Evolutionary conservation across 805 yeast species (phyloP).

Genomic region (Barnettozyma sucrosica): DNA sequence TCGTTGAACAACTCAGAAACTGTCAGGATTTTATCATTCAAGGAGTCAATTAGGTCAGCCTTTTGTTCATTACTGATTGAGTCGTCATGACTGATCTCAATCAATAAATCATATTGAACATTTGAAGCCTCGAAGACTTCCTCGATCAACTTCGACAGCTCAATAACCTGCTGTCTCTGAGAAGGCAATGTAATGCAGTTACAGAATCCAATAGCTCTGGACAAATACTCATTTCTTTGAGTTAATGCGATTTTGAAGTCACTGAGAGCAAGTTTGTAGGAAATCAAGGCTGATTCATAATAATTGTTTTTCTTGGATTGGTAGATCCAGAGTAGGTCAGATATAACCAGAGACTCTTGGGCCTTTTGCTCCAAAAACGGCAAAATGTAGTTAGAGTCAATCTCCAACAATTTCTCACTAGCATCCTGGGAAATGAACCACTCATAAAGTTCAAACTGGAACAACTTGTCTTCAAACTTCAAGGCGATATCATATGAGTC

Average conservation of each 20-base stretch:
- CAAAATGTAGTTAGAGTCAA: conserved; percentile 76
- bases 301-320: conserved; percentile 77
- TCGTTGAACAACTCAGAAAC: conserved; percentile 79
- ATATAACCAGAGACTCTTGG: conserved; percentile 58
- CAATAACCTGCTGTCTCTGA: conserved; percentile 69
- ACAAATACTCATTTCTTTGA: conserved; percentile 78
- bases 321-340: conserved; percentile 83
- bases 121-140: conserved; percentile 84
- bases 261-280: conserved; percentile 68
- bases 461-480: conserved; percentile 69
- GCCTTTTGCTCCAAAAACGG: conserved; percentile 71
- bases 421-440: conserved; percentile 82
- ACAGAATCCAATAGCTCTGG: conserved; percentile 91
- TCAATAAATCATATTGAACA: conserved; percentile 54
- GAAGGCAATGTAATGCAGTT: conserved; percentile 76
- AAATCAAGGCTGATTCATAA: conserved; percentile 77
- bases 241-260: conserved; percentile 61
- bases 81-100: conserved; percentile 44
- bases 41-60: conserved; percentile 41
- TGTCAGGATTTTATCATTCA: conserved; percentile 61
- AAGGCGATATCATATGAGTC: conserved; percentile 71
- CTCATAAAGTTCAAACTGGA: conserved; percentile 87
- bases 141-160: conserved; percentile 60
- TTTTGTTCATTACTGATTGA: conserved; percentile 46
- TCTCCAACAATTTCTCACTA: conserved; percentile 68